Base-by-base conservation (phyloP, 2,329 filamentous ascomycete genomes). In the Pseudogymnoascus sp. region DNA sequence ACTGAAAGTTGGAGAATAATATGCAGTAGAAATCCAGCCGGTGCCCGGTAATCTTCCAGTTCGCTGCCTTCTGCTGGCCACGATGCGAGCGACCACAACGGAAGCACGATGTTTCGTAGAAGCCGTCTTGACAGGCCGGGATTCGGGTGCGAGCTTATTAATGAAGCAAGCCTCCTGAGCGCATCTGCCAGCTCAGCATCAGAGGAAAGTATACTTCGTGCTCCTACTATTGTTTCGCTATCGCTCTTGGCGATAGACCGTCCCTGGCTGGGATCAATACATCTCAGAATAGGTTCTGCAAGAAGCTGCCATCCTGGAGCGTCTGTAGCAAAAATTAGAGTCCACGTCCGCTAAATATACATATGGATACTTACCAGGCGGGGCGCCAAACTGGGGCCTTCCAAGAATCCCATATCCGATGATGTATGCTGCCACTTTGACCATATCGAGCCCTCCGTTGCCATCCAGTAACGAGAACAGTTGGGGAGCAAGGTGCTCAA, bases 361-460 rank as follows among this genome's bases (percentile, higher is more conserved):
- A 4, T 37, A 69, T 65, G 15, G 31, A 10, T 68, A 64, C 65
- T 66, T 76, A 74, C 85, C 85, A 58, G 86, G 48, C 5, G 48
- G 86, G 5, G 86, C 85, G 9, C 87, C 87, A 59, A 79, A 83
- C 27, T 81, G 77, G 67, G 80, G 86, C 63, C 81, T 83, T 2
- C 85, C 87, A 7, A 90, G 72, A 15, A 90, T 83, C 0, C 87
- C 87, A 68, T 83, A 87, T 1, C 83, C 83, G 65, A 87, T 84
- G 15, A 87, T 79, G 66, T 85, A 85, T 0, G 83, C 78, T 9
- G 83, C 82, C 9, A 80, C 84, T 69, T 79, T 83, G 58, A 79
- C 78, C 61, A 87, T 74, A 65, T 86, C 85, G 12, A 75, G 74
- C 0, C 84, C 84, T 7, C 82, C 79, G 1, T 73, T 71, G 0